These are phyloP conservation scores for Globisporangium irregulare DNA, from an alignment of 352 stramenopile genomes.

Conservation along the genomic window DNA sequence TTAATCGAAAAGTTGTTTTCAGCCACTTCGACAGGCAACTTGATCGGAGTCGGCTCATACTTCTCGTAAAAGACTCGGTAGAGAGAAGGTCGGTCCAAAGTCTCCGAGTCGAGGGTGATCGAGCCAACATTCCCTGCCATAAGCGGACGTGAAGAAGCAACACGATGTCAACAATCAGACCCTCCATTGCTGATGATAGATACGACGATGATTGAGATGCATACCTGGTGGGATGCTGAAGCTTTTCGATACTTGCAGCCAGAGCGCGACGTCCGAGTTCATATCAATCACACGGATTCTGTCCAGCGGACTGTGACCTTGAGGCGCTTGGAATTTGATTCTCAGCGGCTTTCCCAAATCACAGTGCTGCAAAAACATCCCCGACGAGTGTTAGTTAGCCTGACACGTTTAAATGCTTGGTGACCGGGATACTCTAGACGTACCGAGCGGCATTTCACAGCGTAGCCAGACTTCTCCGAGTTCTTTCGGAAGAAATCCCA, in stretches of 20 bases:
- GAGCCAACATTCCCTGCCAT: conserved; percentile 55
- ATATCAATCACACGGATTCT: conserved; percentile 85
- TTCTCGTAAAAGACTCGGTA: conserved; percentile 89
- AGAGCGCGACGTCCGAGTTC: conserved; percentile 74
- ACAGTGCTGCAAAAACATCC: conserved; percentile 49
- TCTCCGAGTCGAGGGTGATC: conserved; percentile 82
- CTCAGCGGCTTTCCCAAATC: conserved; percentile 79
- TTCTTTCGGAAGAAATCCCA: conserved; percentile 82
- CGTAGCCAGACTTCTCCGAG: conserved; percentile 59
- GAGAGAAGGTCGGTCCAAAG: conserved; percentile 68
- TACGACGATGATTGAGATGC: background rate
- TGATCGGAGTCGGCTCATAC: conserved; percentile 71
- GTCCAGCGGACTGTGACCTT: conserved; percentile 66
- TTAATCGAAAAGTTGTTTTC: conserved; percentile 77
- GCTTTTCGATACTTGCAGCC: conserved; percentile 84
- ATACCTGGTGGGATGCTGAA: conserved; percentile 75
- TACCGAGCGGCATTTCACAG: conserved; percentile 73
- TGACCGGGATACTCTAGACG: background rate
- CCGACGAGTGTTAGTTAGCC: background rate
- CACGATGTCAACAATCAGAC: background rate
- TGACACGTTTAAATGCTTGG: background rate
- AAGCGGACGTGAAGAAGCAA: background rate
- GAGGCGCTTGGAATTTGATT: conserved; percentile 71
- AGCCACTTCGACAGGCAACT: conserved; percentile 44
- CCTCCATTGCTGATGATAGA: background rate